Evolutionary conservation across 768 basidiomycete genomes (phyloP), one percentile per base, ranked within the genome.

Genomic region (Boletus patriciae): DNA sequence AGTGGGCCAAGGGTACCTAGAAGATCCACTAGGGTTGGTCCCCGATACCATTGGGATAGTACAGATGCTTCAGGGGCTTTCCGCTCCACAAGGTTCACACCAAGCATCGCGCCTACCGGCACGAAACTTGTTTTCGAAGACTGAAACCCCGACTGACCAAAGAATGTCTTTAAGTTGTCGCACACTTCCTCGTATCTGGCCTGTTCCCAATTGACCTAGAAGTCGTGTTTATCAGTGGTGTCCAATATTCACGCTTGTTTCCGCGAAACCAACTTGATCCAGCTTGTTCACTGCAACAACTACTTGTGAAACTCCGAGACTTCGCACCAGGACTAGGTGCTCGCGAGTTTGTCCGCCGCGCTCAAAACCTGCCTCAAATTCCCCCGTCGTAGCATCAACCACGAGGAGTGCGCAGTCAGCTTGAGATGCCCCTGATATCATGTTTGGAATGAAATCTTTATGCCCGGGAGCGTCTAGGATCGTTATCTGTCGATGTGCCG

Each of bases 391-490:
- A 2, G 94, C 87, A 70, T 97, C 97, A 27, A 99, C 86, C 4
- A 98, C 95, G 21, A 98, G 84, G 9, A 98, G 73, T 0, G 97
- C 94, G 46, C 92, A 92, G 63, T 98, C 97, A 0, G 96, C 97
- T 72, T 98, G 97, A 3, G 95, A 87, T 8, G 97, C 96, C 1
- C 97, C 97, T 0, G 95, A 98, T 50, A 99, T 99, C 96, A 98
- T 98, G 69, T 98, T 98, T 1, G 97, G 97, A 60, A 99, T 90
- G 65, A 98, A 98, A 67, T 99, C 97, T 62, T 87, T 89, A 73
- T 99, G 97, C 0, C 97, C 97, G 0, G 97, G 97, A 0, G 96
- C 96, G 65, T 99, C 97, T 31, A 99, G 82, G n/a, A 99, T 83
- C 2, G 94, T 97, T 62, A 98, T 86, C 60, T 85, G 82, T 48